Evolutionary conservation across 805 yeast species (phyloP).

Genomic region (Candida bentonensis): DNA sequence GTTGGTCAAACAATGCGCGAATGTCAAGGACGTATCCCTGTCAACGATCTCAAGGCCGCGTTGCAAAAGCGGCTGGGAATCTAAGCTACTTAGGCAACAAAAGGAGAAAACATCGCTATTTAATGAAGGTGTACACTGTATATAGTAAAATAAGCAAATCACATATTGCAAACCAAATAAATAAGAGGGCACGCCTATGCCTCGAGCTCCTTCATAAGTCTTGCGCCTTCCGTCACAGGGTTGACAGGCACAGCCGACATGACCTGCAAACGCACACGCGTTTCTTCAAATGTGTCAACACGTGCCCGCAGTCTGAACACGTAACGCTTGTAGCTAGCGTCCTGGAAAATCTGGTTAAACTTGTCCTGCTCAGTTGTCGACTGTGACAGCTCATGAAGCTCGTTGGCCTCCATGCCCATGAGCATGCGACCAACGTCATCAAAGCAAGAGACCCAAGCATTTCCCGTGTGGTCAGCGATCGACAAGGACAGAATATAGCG

Average conservation of each 20-base stretch:
- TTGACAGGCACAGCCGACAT: constrained; percentile 28
- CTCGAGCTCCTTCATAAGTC: constrained; percentile 11
- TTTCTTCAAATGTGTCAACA: constrained; percentile 68
- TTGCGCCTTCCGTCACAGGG: constrained; percentile 16
- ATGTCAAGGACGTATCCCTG: neutral
- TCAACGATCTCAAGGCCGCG: neutral
- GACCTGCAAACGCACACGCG: constrained; percentile 54
- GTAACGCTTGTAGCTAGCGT: constrained; percentile 51
- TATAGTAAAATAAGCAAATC: neutral
- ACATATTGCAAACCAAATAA: neutral
- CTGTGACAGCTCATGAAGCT: constrained; percentile 27
- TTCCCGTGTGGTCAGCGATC: constrained; percentile 70
- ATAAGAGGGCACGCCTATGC: neutral
- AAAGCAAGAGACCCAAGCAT: constrained; percentile 68
- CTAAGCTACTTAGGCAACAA: constrained; percentile 1
- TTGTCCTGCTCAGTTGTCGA: constrained; percentile 26
- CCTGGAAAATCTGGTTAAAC: constrained; percentile 32
- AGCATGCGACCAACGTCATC: constrained; percentile 69
- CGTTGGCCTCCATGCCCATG: constrained; percentile 52
- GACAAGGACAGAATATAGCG: constrained; percentile 69
- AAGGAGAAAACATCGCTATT: neutral
- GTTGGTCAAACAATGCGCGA: neutral
- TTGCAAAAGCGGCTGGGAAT: constrained; percentile 1
- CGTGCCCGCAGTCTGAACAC: constrained; percentile 68
- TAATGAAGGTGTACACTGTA: no score